Evolutionary conservation across 306 rosid species (phyloP).

Genomic region (Herpetospermum pedunculosum): DNA sequence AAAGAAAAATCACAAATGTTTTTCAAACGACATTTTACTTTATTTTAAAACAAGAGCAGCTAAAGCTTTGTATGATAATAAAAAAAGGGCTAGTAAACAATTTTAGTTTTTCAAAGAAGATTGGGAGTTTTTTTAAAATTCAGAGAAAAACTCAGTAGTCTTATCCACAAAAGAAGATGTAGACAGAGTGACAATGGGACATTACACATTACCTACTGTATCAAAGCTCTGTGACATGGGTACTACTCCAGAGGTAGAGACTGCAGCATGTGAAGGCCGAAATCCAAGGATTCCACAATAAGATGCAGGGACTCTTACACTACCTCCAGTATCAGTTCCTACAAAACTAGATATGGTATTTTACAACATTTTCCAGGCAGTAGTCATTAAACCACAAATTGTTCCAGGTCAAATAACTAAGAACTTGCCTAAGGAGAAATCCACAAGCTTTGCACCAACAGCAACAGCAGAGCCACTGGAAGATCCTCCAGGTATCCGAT

Average conservation of each 20-base stretch:
- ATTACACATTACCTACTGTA: conserved; percentile 53
- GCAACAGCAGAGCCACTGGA: conserved; percentile 58
- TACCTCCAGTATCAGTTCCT: conserved; percentile 97
- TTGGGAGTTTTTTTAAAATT: not conserved
- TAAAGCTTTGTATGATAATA: not conserved
- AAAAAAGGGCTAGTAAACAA: not conserved
- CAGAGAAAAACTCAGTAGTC: not conserved
- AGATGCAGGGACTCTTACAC: conserved; percentile 88
- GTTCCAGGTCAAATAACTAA: not conserved
- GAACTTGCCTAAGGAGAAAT: conserved; percentile 66
- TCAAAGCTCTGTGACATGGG: conserved; percentile 94
- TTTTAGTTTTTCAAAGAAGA: not conserved
- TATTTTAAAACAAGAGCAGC: not conserved
- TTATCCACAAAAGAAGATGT: not conserved
- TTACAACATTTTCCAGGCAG: not conserved
- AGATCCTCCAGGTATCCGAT: conserved; percentile 51
- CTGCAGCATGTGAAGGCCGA: conserved; percentile 67
- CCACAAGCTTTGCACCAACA: conserved; percentile 76
- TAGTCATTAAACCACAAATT: not conserved
- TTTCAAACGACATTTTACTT: not conserved
- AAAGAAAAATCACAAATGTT: too few relatives aligned
- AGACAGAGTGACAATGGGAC: not conserved
- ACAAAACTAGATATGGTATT: not conserved
- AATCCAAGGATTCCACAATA: conserved; percentile 87
- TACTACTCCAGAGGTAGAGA: conserved; percentile 53